Conservation (phyloP, 768 basidiomycete genomes). For the Podaxis carcinomalis region DNA sequence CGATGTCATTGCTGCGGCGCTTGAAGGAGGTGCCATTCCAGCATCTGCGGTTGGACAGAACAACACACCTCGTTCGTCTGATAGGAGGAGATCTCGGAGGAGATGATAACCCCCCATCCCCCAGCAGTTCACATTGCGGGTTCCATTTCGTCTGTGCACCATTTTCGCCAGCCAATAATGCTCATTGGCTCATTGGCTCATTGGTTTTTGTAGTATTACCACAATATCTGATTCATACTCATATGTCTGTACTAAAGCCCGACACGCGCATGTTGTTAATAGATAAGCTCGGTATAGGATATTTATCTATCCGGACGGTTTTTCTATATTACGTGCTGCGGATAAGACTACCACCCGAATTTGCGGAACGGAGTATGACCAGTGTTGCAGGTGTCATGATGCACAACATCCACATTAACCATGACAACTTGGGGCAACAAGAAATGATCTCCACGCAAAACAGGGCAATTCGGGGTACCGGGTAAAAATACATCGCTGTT, state of each 20-base stretch:
- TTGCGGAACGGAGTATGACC: neutral
- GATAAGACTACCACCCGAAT: neutral
- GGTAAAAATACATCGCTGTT: neutral
- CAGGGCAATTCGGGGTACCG: neutral
- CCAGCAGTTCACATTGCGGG: conserved; percentile 12
- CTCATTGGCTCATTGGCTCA: neutral
- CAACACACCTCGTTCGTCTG: conserved; percentile 41
- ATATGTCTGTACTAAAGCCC: conserved; percentile 12
- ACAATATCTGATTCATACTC: conserved; percentile 10
- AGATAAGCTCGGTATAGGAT: neutral
- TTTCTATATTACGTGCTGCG: neutral
- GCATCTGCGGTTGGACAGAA: conserved; percentile 50
- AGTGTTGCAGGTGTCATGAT: neutral
- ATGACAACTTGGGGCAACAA: neutral
- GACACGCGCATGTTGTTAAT: conserved; percentile 1
- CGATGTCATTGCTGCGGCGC: conserved; percentile 84
- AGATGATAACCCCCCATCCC: conserved; percentile 34
- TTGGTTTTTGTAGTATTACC: conserved; percentile 7
- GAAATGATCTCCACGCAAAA: too few species aligned
- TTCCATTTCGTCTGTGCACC: conserved; percentile 25
- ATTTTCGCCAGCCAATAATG: neutral
- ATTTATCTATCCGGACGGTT: neutral
- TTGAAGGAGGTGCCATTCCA: conserved; percentile 73
- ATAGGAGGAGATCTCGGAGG: conserved; percentile 51
- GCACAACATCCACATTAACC: neutral